These are phyloP conservation scores for Phalaenopsis aphrodite DNA, from an alignment of 106 monocot species.

Conservation along the genomic window DNA sequence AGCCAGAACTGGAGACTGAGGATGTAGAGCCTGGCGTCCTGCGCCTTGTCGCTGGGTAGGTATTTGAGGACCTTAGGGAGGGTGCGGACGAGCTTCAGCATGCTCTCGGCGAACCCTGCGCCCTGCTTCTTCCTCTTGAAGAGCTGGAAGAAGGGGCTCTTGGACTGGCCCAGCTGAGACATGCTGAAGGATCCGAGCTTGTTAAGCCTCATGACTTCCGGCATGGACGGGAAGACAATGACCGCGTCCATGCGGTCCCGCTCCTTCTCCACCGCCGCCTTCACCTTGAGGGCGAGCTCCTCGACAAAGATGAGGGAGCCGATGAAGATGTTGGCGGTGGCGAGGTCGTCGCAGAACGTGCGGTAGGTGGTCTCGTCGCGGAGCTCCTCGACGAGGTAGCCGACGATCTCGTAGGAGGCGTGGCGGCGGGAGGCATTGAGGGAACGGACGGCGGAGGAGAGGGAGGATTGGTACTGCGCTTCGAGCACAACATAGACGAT, in stretches of 20 bases:
- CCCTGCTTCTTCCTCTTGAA: conserved; percentile 58
- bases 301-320: conserved; percentile 73
- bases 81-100: conserved; percentile 64
- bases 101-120: conserved; percentile 59
- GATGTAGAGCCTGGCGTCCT: conserved; percentile 71
- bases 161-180: conserved; percentile 74
- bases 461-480: conserved; percentile 69
- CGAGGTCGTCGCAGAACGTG: conserved; percentile 51
- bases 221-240: conserved; percentile 71
- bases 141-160: conserved; percentile 68
- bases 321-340: conserved; percentile 62
- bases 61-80: conserved; percentile 74
- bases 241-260: conserved; percentile 65
- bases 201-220: conserved; percentile 78
- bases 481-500: conserved; percentile 75
- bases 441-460: conserved; percentile 44
- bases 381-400: conserved; percentile 74
- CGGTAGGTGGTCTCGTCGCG: conserved; percentile 47
- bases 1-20: conserved; percentile 81
- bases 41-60: conserved; percentile 64
- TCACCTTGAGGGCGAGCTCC: conserved; percentile 55
- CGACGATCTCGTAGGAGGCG: conserved; percentile 55
- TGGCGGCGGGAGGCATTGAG: conserved; percentile 38
- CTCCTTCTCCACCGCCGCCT: conserved; percentile 54
- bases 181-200: conserved; percentile 76